Evolutionary conservation across 2,329 filamentous ascomycete species (phyloP).

Genomic region (Pseudocercospora crystallina): DNA sequence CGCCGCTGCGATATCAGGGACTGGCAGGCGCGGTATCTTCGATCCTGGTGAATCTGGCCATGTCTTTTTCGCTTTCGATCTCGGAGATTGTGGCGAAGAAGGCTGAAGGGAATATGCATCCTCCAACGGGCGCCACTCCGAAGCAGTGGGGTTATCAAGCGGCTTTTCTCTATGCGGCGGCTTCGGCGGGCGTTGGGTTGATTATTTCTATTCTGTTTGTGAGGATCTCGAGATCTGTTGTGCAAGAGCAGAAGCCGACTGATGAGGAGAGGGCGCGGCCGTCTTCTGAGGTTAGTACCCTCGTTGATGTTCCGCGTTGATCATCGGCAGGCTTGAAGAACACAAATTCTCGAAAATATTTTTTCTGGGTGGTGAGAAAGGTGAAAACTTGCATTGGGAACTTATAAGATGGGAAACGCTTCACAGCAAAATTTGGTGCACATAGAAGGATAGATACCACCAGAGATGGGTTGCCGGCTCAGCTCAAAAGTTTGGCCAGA

Average conservation of each 20-base stretch:
- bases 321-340: not conserved
- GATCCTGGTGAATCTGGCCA: slow-evolving; percentile 38
- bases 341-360: not conserved
- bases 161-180: slow-evolving; percentile 34
- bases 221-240: slow-evolving; percentile 27
- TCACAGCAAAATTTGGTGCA: slow-evolving; percentile 6
- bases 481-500: too few species aligned
- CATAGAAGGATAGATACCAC: not conserved
- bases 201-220: slow-evolving; percentile 31
- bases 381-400: too few species aligned
- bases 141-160: slow-evolving; percentile 25
- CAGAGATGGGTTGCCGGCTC: too few species aligned
- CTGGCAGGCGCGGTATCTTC: slow-evolving; percentile 37
- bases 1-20: slow-evolving; percentile 36
- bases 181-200: slow-evolving; percentile 30
- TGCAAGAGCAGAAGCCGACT: slow-evolving; percentile 17
- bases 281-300: slow-evolving; percentile 16
- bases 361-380: not conserved
- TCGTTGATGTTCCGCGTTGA: slow-evolving; percentile 5
- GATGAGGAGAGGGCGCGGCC: slow-evolving; percentile 23
- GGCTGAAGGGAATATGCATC: slow-evolving; percentile 13
- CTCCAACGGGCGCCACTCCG: slow-evolving; percentile 8
- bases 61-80: slow-evolving; percentile 37
- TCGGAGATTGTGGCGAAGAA: slow-evolving; percentile 33
- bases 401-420: not conserved